phyloP scores from a whole-genome alignment of 1,284 basidiomycete species.

The Phenoliferia sp. region DNA sequence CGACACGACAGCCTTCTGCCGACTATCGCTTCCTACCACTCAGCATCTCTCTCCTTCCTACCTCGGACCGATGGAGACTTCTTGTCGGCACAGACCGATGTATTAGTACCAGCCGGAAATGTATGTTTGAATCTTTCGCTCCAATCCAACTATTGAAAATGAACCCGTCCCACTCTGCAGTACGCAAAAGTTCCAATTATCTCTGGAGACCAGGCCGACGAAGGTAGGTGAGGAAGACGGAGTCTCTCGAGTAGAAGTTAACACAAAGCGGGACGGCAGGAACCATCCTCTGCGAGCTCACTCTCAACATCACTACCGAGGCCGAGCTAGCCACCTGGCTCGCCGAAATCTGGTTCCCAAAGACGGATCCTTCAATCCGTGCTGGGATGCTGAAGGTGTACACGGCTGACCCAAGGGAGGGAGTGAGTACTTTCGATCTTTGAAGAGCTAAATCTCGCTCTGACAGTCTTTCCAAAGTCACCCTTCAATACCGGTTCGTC shows the following conservation, averaged over 20 bases:
- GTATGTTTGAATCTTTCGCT: slow-evolving; percentile 29
- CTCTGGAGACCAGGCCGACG: slow-evolving; percentile 32
- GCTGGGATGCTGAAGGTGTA: background rate
- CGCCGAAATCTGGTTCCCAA: slow-evolving; percentile 10
- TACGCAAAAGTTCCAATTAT: slow-evolving; percentile 41
- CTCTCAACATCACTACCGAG: slow-evolving; percentile 21
- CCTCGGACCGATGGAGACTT: slow-evolving; percentile 41
- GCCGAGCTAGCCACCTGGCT: slow-evolving; percentile 14
- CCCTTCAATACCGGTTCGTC: slow-evolving; percentile 26
- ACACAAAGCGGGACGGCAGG: too few species aligned
- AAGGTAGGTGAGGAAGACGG: slow-evolving; percentile 24
- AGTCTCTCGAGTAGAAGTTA: background rate
- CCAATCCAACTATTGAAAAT: background rate
- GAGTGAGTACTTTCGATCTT: background rate
- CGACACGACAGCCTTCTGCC: slow-evolving; percentile 4
- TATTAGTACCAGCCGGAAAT: slow-evolving; percentile 38
- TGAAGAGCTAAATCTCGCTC: background rate
- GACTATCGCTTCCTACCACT: slow-evolving; percentile 10
- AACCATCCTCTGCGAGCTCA: background rate
- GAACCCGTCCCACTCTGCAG: background rate
- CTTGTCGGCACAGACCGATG: slow-evolving; percentile 39
- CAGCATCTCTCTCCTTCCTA: slow-evolving; percentile 15
- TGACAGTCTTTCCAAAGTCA: background rate
- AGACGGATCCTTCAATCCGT: background rate
- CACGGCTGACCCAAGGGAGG: background rate